Conservation (phyloP, 306 rosid genomes). For the Morella rubra region DNA sequence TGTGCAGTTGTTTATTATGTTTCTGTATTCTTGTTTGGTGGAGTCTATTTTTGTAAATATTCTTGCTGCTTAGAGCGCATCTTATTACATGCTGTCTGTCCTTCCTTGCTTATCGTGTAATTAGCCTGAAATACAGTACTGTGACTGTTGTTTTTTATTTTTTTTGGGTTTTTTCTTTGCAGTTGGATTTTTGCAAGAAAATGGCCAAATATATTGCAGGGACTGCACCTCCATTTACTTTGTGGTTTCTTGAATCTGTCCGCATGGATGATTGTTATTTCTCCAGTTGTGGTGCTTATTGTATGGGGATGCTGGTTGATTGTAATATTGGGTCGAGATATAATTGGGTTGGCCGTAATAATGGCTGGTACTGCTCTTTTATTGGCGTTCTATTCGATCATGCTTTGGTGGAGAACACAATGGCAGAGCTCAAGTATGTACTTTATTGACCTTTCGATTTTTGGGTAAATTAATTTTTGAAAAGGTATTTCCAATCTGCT, state of each 20-base stretch:
- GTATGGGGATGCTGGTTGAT: conserved; percentile 95
- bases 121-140: background rate
- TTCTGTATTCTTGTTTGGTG: background rate
- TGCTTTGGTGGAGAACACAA: conserved; percentile 99
- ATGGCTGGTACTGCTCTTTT: conserved; percentile 99
- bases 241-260: conserved; percentile 84
- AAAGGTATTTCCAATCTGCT: background rate
- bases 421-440: conserved; percentile 99
- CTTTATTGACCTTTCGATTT: conserved; percentile 23
- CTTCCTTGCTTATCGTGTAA: background rate
- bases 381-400: conserved; percentile 93
- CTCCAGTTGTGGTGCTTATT: conserved; percentile 82
- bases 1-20: background rate
- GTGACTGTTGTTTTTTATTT: background rate
- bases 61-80: background rate
- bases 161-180: conserved; percentile 31
- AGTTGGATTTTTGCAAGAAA: conserved; percentile 99
- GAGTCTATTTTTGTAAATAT: background rate
- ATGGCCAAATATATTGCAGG: conserved; percentile 94
- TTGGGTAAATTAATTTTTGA: conserved; percentile 8
- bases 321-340: conserved; percentile 87
- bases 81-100: background rate
- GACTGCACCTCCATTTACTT: conserved; percentile 82
- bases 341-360: conserved; percentile 94
- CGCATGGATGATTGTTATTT: conserved; percentile 85